Evolutionary conservation across 306 rosid species (phyloP), one percentile per base, ranked within the genome.

Genomic region (Hippophae tibetana): DNA sequence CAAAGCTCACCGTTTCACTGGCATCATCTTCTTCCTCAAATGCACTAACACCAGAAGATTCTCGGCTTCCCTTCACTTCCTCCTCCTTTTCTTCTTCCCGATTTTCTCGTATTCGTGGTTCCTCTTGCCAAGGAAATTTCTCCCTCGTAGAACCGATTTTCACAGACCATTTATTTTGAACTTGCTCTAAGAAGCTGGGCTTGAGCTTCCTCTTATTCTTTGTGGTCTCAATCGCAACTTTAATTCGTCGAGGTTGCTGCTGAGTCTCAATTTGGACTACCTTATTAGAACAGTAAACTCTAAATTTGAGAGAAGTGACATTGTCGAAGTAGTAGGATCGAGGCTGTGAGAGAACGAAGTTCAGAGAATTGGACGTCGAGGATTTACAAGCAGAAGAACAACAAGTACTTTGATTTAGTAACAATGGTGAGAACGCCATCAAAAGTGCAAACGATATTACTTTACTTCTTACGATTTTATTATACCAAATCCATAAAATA

Each of bases 131-230:
- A 4, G 97, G 96, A 69, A 87, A 72, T 42, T 70, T 87, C 13
- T 81, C 69, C 58, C 79, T 81, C 5, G 74, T 71, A 25, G 97
- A 79, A 27, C 40, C 69, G 25, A 76, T 67, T 67, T 84, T 87
- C 60, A 58, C 72, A 2, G 89, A 81, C 97, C 97, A 90, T 73
- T 90, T 90, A 27, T 72, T 68, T 26, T 62, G 82, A 68, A 90
- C 83, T 80, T 90, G 80, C 52, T 85, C 78, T 6, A 71, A 70
- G 82, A 90, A 90, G 76, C 97, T 87, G n/a, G 94, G 95, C 76
- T 72, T 81, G 18, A 72, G 75, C 63, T 59, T 81, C 62, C 73
- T 78, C 56, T 78, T 86, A 77, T 67, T 89, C 74, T 56, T 76
- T 3, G 65, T 12, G 50, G 42, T 60, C 60, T 74, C 75, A 12